phyloP scores from a whole-genome alignment of 2,329 filamentous ascomycete species.

The Diaporthe ampelina region DNA sequence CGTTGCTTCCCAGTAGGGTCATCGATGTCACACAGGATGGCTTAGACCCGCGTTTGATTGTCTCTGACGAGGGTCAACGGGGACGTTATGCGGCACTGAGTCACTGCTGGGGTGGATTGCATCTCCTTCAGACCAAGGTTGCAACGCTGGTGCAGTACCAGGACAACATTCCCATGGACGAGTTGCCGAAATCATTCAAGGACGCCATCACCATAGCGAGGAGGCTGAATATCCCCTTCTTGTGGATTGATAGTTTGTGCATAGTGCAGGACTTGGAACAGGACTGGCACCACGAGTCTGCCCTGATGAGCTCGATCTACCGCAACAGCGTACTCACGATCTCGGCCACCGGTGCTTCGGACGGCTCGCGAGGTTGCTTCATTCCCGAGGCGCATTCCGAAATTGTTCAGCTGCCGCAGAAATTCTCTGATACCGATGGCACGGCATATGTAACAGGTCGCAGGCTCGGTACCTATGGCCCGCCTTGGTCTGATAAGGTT shows the following conservation, averaged over 20 bases:
- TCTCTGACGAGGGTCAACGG: background rate
- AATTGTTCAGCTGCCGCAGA: slow-evolving; percentile 7
- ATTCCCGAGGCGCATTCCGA: slow-evolving; percentile 8
- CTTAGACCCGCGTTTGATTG: background rate
- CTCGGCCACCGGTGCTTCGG: slow-evolving; percentile 25
- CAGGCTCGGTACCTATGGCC: background rate
- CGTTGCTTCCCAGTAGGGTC: slow-evolving; percentile 1
- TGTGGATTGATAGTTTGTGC: slow-evolving; percentile 36
- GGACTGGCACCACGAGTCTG: slow-evolving; percentile 31
- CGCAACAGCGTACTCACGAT: slow-evolving; percentile 13
- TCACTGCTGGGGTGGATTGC: slow-evolving; percentile 30
- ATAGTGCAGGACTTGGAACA: slow-evolving; percentile 28
- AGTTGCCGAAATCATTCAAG: slow-evolving; percentile 19
- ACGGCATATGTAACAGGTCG: slow-evolving; percentile 6
- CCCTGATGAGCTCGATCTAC: slow-evolving; percentile 34
- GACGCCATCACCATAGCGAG: slow-evolving; percentile 23
- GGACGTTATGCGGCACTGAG: slow-evolving; percentile 28
- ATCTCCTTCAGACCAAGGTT: background rate
- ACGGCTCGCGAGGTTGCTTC: slow-evolving; percentile 21
- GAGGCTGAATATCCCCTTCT: slow-evolving; percentile 5
- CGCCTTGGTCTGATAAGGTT: slow-evolving; percentile 13
- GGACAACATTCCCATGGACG: background rate
- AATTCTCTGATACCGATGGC: slow-evolving; percentile 8
- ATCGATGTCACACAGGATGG: slow-evolving; percentile 8
- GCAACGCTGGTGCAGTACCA: background rate